Evolutionary conservation across 495 filamentous ascomycete genomes (phyloP).

Genomic region (Tetracladium marchalianum): DNA sequence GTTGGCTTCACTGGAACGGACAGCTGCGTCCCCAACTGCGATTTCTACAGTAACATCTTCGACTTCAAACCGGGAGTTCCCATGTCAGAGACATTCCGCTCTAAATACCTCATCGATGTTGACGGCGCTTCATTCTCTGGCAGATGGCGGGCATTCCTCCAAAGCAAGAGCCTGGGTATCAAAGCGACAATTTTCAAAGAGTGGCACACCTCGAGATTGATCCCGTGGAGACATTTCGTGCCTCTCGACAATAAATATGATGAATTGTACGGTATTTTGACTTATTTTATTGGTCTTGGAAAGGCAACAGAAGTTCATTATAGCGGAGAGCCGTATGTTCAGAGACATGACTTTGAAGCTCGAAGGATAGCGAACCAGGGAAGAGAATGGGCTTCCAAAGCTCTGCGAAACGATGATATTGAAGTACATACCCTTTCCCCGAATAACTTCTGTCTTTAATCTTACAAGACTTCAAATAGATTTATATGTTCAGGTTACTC

Average conservation of each 20-base stretch:
- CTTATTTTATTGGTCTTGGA: slow-evolving; percentile 62
- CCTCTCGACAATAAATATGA: slow-evolving; percentile 73
- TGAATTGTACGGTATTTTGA: slow-evolving; percentile 66
- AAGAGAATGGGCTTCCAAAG: slow-evolving; percentile 57
- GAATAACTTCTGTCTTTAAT: not conserved
- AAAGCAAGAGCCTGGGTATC: slow-evolving; percentile 55
- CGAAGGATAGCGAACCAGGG: slow-evolving; percentile 50
- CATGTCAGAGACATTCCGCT: slow-evolving; percentile 47
- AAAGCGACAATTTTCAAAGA: slow-evolving; percentile 69
- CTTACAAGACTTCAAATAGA: slow-evolving; percentile 7
- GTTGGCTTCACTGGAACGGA: slow-evolving; percentile 33
- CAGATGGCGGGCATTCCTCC: slow-evolving; percentile 57
- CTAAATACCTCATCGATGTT: slow-evolving; percentile 60
- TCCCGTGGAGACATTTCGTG: slow-evolving; percentile 65
- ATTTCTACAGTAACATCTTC: slow-evolving; percentile 40
- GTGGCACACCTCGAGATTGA: slow-evolving; percentile 63
- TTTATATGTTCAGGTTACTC: slow-evolving; percentile 58
- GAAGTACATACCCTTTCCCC: slow-evolving; percentile 22
- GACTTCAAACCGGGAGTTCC: slow-evolving; percentile 24
- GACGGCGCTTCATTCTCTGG: slow-evolving; percentile 66
- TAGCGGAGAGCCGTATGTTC: slow-evolving; percentile 37
- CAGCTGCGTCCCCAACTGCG: slow-evolving; percentile 30
- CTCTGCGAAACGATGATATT: slow-evolving; percentile 59
- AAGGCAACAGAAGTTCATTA: slow-evolving; percentile 22
- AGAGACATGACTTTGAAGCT: slow-evolving; percentile 27